Evolutionary conservation across 1,284 basidiomycete genomes (phyloP).

Genomic region (Ustilago lituana): DNA sequence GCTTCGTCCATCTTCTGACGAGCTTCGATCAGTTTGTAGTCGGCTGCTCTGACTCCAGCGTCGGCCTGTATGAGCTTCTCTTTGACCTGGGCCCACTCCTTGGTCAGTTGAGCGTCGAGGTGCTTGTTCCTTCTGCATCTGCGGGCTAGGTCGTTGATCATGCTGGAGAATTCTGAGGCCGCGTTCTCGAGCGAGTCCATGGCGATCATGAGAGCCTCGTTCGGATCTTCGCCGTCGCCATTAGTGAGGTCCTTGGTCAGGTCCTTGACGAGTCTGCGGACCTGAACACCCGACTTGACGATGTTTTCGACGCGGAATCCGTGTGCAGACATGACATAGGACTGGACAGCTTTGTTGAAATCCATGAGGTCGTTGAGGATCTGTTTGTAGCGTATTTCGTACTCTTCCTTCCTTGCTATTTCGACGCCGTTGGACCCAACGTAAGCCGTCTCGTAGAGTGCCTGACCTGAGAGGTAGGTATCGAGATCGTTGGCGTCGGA

Average conservation of each 20-base stretch:
- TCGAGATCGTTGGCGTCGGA: slow-evolving; percentile 40
- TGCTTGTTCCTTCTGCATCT: background rate
- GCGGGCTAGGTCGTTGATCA: slow-evolving; percentile 11
- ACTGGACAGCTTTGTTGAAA: slow-evolving; percentile 28
- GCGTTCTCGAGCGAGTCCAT: slow-evolving; percentile 16
- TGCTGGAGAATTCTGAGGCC: background rate
- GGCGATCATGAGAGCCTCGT: slow-evolving; percentile 6
- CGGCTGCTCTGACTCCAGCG: background rate
- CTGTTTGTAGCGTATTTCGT: slow-evolving; percentile 1
- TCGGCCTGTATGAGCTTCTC: background rate
- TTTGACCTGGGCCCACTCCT: background rate
- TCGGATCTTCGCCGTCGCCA: background rate
- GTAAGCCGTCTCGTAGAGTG: background rate
- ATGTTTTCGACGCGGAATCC: slow-evolving; percentile 3
- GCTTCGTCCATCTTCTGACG: background rate
- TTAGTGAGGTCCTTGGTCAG: slow-evolving; percentile 22
- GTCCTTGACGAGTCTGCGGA: slow-evolving; percentile 25
- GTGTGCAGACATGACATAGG: slow-evolving; percentile 35
- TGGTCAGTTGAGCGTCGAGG: background rate
- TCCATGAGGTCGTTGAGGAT: slow-evolving; percentile 37
- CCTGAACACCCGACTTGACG: slow-evolving; percentile 18
- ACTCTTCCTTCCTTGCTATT: no score
- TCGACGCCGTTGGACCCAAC: background rate
- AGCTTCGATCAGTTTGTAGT: background rate
- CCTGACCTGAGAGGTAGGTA: slow-evolving; percentile 29